phyloP scores from a whole-genome alignment of 2,329 filamentous ascomycete genomes.

The Kalaharituber pfeilii region DNA sequence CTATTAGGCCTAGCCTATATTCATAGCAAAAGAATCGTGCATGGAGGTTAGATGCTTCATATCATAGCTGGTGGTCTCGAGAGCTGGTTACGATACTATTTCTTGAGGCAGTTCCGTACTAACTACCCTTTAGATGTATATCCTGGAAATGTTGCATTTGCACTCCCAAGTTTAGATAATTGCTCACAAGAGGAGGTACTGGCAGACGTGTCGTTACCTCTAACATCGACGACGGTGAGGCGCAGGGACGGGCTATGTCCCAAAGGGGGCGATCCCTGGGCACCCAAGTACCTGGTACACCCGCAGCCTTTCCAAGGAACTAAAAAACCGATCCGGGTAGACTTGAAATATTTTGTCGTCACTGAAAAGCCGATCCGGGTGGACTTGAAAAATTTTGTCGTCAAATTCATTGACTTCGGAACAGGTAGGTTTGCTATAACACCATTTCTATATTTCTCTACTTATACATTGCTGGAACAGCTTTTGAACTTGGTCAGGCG shows the following conservation, averaged over 20 bases:
- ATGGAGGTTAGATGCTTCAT: slow-evolving; percentile 1
- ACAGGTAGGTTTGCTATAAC: background rate
- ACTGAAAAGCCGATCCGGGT: background rate
- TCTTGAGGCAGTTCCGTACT: background rate
- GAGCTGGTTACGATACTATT: too few species aligned
- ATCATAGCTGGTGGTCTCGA: too few species aligned
- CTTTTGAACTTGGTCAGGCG: background rate
- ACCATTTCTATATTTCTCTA: background rate
- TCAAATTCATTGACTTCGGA: background rate
- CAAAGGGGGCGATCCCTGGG: background rate
- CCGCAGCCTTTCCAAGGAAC: background rate
- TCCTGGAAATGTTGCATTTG: background rate
- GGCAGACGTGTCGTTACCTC: background rate
- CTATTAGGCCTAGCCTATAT: slow-evolving; percentile 9
- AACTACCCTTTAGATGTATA: background rate
- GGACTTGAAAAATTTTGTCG: background rate
- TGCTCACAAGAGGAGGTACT: background rate
- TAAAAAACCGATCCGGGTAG: background rate
- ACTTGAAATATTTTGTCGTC: too few species aligned
- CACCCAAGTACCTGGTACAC: background rate
- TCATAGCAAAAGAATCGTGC: slow-evolving; percentile 6
- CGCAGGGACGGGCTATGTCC: background rate
- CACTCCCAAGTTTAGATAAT: background rate
- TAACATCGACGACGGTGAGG: background rate
- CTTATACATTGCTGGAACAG: background rate